Base-by-base conservation (phyloP, 176 grass and related monocot species). In the Raddia guianensis region DNA sequence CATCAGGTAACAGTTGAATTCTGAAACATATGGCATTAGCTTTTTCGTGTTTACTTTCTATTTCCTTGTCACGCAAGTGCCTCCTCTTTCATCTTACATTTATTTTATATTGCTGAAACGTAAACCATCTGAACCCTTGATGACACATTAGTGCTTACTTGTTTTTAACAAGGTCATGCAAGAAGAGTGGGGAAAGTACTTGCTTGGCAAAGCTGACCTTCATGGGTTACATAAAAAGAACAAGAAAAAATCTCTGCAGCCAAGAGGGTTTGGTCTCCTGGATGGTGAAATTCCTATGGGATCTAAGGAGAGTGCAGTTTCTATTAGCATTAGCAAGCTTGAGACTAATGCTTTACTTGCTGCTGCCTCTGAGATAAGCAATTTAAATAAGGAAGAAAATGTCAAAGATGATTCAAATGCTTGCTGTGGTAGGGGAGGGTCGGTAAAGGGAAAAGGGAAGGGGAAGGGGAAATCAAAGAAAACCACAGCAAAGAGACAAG, bases 121-220 rank as follows among this genome's bases (percentile, higher is more conserved):
- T 43, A 76, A 85, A 60, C 45, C 62, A 35, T 75, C 6, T 85
- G 43, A 50, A 66, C 70, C 49, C 56, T 56, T 80, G 40, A 54
- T 63, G 16, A 78, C 56, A 43, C n/a, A 56, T 56, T n/a, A 56
- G n/a, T 56, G 53, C 53, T 18, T 54, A 65, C 60, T 84, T 72
- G n/a, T 82, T 75, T 72, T 83, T 54, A 57, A 72, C 48, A 78
- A 98, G 95, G 92, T 94, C 57, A 89, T 94, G 95, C 80, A 45
- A 80, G 86, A 88, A 42, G 95, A 94, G 79, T 98, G 95, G 95
- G 90, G 91, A 74, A 98, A 94, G 61, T 98, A 98, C 75, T 89
- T 98, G 86, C 88, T 93, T 76, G 95, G 86, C 5, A 98, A 94
- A 80, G 90, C 80, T 64, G 92, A 98, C 81, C 81, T 98, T 45